Percentiles rank a stretch among this genome's conserved stretches.
These are phyloP conservation scores for Dendrocalamus latiflorus DNA, from an alignment of 202 grass and related monocot species.

Conservation along the genomic window DNA sequence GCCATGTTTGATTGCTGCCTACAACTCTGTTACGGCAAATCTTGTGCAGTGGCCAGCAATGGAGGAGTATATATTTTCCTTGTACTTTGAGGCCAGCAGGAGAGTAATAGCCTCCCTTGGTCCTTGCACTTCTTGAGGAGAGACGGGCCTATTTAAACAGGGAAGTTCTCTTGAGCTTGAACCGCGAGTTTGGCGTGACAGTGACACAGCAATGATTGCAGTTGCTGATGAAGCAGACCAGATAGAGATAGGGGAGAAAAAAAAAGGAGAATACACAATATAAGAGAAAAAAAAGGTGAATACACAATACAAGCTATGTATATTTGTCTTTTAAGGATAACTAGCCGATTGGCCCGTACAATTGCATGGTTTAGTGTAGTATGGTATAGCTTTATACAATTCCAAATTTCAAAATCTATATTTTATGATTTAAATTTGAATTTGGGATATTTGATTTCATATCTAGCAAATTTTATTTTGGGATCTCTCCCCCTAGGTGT, in stretches of 20 bases:
- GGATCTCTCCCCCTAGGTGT: no score
- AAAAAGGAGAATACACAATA: no score
- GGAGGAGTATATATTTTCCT: background rate
- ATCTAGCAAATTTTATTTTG: no score
- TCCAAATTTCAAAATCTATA: no score
- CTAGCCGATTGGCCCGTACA: no score
- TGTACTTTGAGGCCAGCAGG: background rate
- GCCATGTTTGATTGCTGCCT: conserved; percentile 29
- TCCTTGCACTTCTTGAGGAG: conserved; percentile 12
- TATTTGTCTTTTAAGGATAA: no score
- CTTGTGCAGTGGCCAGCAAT: background rate
- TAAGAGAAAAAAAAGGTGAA: background rate
- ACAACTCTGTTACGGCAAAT: background rate
- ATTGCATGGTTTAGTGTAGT: no score
- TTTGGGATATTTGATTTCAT: no score
- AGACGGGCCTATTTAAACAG: background rate
- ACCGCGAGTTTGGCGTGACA: background rate
- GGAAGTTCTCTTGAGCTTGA: background rate
- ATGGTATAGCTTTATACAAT: no score
- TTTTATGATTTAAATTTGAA: no score
- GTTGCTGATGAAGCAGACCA: background rate
- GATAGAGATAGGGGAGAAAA: background rate
- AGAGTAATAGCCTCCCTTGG: background rate
- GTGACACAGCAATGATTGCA: background rate
- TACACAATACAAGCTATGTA: background rate